Evolutionary conservation across 768 basidiomycete species (phyloP).

Genomic region (Phlebiopsis gigantea): DNA sequence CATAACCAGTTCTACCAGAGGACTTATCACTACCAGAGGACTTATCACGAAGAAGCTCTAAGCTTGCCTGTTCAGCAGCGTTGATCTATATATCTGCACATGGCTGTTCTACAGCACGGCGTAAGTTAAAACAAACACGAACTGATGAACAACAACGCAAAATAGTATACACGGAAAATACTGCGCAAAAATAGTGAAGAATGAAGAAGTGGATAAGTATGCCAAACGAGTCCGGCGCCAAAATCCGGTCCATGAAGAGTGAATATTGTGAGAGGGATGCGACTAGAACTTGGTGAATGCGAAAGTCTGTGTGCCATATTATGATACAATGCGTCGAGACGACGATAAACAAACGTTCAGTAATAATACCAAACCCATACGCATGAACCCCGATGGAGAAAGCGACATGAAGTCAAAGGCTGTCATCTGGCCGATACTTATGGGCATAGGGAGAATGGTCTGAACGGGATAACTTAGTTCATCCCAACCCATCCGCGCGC

Average conservation of each 20-base stretch:
- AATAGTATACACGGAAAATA: slow-evolving; percentile 1
- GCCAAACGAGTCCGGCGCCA: background rate
- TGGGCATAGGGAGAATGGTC: background rate
- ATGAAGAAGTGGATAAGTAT: background rate
- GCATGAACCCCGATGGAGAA: background rate
- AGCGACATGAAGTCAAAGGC: background rate
- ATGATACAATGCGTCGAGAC: background rate
- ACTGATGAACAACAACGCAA: slow-evolving; percentile 2
- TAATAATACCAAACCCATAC: background rate
- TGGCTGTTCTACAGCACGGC: background rate
- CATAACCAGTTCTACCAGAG: background rate
- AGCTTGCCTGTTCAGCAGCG: background rate
- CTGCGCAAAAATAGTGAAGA: background rate
- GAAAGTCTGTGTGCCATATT: slow-evolving; percentile 4
- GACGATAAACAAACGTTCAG: background rate
- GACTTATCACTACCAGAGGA: background rate
- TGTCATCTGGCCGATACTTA: background rate
- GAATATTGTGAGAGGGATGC: background rate
- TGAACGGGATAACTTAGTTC: slow-evolving; percentile 1
- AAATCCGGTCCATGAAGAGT: background rate
- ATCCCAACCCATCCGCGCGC: slow-evolving; percentile 70
- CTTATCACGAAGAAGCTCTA: background rate
- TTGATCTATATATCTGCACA: slow-evolving; percentile 1
- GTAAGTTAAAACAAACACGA: slow-evolving; percentile 5
- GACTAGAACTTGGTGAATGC: background rate